Evolutionary conservation across 2,329 filamentous ascomycete genomes (phyloP).

Genomic region (Alternaria tenuissima): DNA sequence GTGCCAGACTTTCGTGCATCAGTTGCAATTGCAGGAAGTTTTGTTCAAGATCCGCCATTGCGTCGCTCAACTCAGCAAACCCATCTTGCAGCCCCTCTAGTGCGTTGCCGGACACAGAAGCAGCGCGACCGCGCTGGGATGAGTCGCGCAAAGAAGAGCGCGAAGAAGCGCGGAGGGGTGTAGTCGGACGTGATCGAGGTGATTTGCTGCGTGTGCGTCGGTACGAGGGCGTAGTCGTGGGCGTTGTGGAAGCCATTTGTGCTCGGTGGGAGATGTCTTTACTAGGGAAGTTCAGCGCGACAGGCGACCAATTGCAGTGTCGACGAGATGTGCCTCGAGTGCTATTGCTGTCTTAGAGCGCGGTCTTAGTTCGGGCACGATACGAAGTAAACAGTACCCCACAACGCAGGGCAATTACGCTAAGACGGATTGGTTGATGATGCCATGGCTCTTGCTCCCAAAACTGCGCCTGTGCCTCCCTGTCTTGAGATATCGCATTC

Average conservation of each 20-base stretch:
- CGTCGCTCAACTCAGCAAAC: constrained; percentile 92
- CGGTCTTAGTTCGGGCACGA: constrained; percentile 4
- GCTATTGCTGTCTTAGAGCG: background rate
- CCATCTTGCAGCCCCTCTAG: constrained; percentile 86
- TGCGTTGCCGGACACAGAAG: constrained; percentile 68
- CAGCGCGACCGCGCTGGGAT: constrained; percentile 46
- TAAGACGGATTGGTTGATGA: constrained; percentile 17
- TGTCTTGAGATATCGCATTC: background rate
- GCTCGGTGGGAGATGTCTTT: background rate
- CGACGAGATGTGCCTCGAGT: background rate
- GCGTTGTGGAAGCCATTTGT: constrained; percentile 36
- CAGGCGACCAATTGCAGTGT: background rate
- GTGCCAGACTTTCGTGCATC: constrained; percentile 91
- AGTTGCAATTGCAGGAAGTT: constrained; percentile 98
- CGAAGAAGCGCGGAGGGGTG: constrained; percentile 88
- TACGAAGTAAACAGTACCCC: constrained; percentile 13
- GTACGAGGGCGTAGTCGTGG: constrained; percentile 33
- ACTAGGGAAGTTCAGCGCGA: background rate
- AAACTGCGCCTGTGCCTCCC: background rate
- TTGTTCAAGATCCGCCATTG: constrained; percentile 93
- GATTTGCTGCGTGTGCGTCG: constrained; percentile 66
- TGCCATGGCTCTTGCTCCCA: constrained; percentile 11
- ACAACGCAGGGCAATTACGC: constrained; percentile 13
- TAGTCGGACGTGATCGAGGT: constrained; percentile 78
- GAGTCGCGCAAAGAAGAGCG: constrained; percentile 80